Conservation (phyloP, 2,329 filamentous ascomycete genomes). For the Fusarium verticillioides region DNA sequence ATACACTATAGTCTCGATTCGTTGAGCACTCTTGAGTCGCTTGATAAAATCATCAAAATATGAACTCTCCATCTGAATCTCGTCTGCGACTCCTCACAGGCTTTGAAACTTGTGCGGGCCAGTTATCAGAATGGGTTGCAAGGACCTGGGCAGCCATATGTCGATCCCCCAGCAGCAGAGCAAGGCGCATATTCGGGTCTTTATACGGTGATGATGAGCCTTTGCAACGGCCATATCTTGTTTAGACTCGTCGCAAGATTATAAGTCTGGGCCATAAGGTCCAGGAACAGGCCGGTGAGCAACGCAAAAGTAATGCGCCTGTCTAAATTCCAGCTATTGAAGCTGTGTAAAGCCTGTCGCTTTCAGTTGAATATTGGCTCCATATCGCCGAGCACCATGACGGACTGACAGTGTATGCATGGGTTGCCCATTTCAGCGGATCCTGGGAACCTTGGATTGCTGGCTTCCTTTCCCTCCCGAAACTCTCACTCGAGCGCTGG, state of each 20-base stretch:
- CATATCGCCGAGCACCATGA: conserved; percentile 18
- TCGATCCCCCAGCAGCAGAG: conserved; percentile 33
- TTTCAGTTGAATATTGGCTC: conserved; percentile 20
- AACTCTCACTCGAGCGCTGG: conserved; percentile 27
- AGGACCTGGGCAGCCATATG: conserved; percentile 35
- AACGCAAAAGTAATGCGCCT: conserved; percentile 28
- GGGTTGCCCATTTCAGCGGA: conserved; percentile 35
- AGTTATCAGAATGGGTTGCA: conserved; percentile 32
- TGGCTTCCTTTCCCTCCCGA: conserved; percentile 37
- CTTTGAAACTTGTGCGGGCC: conserved; percentile 30
- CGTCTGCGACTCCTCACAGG: conserved; percentile 11
- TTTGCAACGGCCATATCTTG: conserved; percentile 19
- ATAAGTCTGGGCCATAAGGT: conserved; percentile 17
- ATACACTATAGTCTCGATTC: background rate
- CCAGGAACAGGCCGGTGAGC: conserved; percentile 15
- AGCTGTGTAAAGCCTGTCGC: background rate
- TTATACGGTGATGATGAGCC: conserved; percentile 37
- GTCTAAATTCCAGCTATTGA: background rate
- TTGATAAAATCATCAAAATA: conserved; percentile 2
- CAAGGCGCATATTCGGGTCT: conserved; percentile 34
- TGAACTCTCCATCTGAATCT: background rate
- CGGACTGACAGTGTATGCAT: conserved; percentile 20
- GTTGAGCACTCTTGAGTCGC: background rate
- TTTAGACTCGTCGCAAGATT: conserved; percentile 30
- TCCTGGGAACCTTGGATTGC: conserved; percentile 18